Evolutionary conservation across 2,329 filamentous ascomycete genomes (phyloP), one percentile per base, ranked within the genome.

Genomic region (Endothia cerciana): DNA sequence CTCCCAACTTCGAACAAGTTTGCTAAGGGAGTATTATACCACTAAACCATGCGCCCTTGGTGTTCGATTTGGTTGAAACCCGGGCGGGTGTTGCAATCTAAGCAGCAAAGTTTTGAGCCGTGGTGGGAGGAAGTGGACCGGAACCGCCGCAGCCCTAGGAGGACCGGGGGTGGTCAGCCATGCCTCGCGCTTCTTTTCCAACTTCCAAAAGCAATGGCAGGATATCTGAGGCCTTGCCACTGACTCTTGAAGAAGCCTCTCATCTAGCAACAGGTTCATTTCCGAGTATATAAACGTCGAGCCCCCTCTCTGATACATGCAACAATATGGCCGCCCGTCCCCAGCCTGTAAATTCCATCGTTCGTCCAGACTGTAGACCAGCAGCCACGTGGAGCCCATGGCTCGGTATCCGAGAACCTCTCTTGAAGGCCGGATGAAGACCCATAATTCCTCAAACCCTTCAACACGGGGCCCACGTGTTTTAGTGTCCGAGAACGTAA

Each of bases 11-110:
- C 25, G 25, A 28, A 30, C 47, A 11, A 51, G 55, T 22, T n/a
- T 58, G 55, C 55, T 58, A 58, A 58, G 55, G 55, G 55, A 58
- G 55, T 58, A 40, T 58, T 58, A 58, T 58, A 58, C 55, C 55
- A 58, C 55, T 58, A 58, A 58, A 58, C 55, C 55, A 58, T 58
- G 55, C 55, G 55, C 55, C 55, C 33, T 36, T 22, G n/a, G 33
- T 41, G 13, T 17, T 51, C 22, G 7, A 51, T 41, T 58, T n/a
- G n/a, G 55, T 58, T 58, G 55, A 58, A 13, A 25, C n/a, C n/a
- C 6, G 11, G 8, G 38, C n/a, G n/a, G 3, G 7, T 7, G 17
- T 15, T 11, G 30, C 36, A n/a, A 56, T n/a, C 15, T 41, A 58
- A 51, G 25, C 28, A 51, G 47, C 22, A 13, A 25, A 51, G 13